Conservation (phyloP, 2,329 filamentous ascomycete genomes). For the Escovopsis sp. region DNA sequence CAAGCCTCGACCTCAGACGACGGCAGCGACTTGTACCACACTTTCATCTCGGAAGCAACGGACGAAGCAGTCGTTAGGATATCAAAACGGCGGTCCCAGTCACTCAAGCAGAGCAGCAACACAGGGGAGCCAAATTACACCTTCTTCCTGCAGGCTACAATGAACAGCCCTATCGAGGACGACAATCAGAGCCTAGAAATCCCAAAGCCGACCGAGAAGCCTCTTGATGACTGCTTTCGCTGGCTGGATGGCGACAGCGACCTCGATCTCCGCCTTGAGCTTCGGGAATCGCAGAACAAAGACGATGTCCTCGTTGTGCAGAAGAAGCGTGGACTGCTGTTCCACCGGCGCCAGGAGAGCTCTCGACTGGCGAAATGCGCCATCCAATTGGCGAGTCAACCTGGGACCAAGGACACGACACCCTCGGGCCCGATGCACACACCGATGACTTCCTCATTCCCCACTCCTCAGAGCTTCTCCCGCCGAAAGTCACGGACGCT, state of each 20-base stretch:
- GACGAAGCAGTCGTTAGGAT: slow-evolving; percentile 13
- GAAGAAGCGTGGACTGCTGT: slow-evolving; percentile 38
- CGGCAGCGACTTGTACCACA: slow-evolving; percentile 20
- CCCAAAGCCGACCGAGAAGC: slow-evolving; percentile 26
- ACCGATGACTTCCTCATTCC: slow-evolving; percentile 9
- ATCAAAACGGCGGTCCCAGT: slow-evolving; percentile 12
- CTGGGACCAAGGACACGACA: slow-evolving; percentile 26
- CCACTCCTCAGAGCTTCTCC: slow-evolving; percentile 18
- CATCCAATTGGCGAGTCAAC: slow-evolving; percentile 45
- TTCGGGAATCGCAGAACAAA: slow-evolving; percentile 57
- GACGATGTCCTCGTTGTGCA: slow-evolving; percentile 20
- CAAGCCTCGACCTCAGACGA: not conserved
- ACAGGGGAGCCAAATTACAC: not conserved
- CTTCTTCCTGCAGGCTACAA: slow-evolving; percentile 7
- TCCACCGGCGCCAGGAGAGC: slow-evolving; percentile 38
- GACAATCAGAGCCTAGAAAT: slow-evolving; percentile 7
- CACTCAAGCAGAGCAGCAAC: slow-evolving; percentile 7
- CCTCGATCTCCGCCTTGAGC: slow-evolving; percentile 47
- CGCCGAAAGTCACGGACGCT: slow-evolving; percentile 39
- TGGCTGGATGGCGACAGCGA: slow-evolving; percentile 63
- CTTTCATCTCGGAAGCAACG: slow-evolving; percentile 21
- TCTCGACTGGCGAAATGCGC: slow-evolving; percentile 62
- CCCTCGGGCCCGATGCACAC: slow-evolving; percentile 13
- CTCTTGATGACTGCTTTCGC: slow-evolving; percentile 51
- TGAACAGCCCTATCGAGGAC: slow-evolving; percentile 11